phyloP scores from a whole-genome alignment of 345 rosid genomes.

The Eutrema heterophyllum region DNA sequence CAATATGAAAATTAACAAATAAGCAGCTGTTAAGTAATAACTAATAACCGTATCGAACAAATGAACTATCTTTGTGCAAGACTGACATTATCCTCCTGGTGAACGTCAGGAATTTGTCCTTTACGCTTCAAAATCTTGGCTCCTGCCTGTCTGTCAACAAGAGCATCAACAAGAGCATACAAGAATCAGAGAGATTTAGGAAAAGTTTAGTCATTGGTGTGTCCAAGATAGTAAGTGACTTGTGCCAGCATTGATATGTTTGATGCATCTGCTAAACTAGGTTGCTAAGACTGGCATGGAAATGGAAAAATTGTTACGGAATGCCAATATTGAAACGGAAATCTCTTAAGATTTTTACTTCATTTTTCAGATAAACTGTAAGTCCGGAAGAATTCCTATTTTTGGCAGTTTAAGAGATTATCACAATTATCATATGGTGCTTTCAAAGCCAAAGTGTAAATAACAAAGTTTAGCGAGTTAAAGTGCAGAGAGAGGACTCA shows the following conservation, averaged over 20 bases:
- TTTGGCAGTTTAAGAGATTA: not conserved
- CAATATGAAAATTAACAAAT: constrained; percentile 21
- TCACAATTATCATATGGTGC: not conserved
- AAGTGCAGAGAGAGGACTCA: not conserved
- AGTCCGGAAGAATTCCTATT: not conserved
- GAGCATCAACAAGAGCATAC: constrained; percentile 22
- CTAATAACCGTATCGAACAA: not conserved
- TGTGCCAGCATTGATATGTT: not conserved
- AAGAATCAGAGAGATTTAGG: constrained; percentile 27
- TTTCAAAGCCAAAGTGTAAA: not conserved
- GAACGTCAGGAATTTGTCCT: constrained; percentile 33
- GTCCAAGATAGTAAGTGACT: not conserved
- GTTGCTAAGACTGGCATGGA: not conserved
- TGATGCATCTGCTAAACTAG: not conserved
- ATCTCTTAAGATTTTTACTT: not conserved
- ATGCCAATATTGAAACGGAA: not conserved
- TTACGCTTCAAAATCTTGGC: constrained; percentile 15
- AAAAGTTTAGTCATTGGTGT: not conserved
- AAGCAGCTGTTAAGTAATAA: constrained; percentile 6
- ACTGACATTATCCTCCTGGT: constrained; percentile 36
- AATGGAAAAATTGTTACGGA: not conserved
- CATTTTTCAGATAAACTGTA: not conserved
- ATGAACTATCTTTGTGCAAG: not conserved
- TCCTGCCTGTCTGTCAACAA: constrained; percentile 56
- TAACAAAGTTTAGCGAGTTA: not conserved